Conservation (phyloP, 2,329 filamentous ascomycete genomes). For the Camillea tinctor region DNA sequence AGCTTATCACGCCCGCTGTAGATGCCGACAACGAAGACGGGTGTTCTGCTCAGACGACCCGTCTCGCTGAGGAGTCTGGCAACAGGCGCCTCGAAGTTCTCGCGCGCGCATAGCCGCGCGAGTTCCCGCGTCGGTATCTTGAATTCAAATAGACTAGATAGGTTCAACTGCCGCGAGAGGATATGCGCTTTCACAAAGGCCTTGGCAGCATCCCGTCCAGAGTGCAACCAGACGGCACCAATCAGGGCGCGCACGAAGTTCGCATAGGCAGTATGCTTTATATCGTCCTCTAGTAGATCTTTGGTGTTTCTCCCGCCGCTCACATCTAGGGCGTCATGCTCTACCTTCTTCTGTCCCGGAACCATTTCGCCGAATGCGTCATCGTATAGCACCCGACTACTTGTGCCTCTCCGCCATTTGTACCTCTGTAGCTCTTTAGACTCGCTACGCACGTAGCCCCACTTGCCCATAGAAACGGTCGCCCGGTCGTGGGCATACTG, state of each 20-base stretch:
- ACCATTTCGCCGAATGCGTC: constrained; percentile 78
- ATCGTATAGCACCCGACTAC: constrained; percentile 75
- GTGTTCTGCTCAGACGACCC: constrained; percentile 77
- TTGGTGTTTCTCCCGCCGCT: constrained; percentile 23
- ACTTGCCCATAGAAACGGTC: constrained; percentile 46
- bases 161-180: constrained; percentile 72
- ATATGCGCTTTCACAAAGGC: constrained; percentile 83
- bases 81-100: constrained; percentile 84
- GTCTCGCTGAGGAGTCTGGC: constrained; percentile 90
- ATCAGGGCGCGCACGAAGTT: constrained; percentile 81
- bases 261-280: constrained; percentile 53
- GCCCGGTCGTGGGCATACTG: constrained; percentile 65
- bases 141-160: constrained; percentile 81
- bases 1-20: constrained; percentile 90
- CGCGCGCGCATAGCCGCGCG: constrained; percentile 76
- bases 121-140: constrained; percentile 81
- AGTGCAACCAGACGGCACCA: constrained; percentile 83
- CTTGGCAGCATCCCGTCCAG: constrained; percentile 75
- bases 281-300: constrained; percentile 23
- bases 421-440: constrained; percentile 43
- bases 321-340: constrained; percentile 20
- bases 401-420: constrained; percentile 67
- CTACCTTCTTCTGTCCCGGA: constrained; percentile 11
- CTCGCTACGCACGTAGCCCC: constrained; percentile 54
- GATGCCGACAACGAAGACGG: constrained; percentile 91